Base-by-base conservation (phyloP, 257 asterid species). In the Gardenia jasminoides region DNA sequence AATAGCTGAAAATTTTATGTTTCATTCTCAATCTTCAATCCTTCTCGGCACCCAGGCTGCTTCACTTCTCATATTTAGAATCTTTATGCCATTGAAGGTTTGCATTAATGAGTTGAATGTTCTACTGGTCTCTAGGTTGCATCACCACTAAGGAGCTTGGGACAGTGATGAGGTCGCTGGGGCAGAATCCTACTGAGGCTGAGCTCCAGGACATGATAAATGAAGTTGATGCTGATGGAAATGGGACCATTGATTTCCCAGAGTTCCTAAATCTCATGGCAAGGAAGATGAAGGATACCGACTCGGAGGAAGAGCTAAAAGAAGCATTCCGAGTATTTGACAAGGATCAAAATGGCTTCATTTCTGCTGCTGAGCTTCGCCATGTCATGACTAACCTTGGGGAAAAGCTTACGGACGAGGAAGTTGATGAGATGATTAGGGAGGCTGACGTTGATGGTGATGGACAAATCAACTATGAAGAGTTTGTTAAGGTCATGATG, bases 131-230 rank as follows among this genome's bases (percentile, higher is more conserved):
- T n/a, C 36, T 61, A 61, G 67, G 67, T 61, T n/a, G 67, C 67
- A 61, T 61, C 67, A 61, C 67, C 36, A 61, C 67, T 28, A 61
- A 61, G 67, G 67, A 61, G 67, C 67, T 61, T 61, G 67, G 67
- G 13, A 61, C 67, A 9, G 67, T 61, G 31, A 61, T 61, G 67
- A 61, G 36, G 36, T 61, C 67, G 11, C 67, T 61, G 67, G 67
- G 67, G 33, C 67, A 61, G 67, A 61, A 61, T n/a, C 67, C 67
- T n/a, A 61, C 67, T 61, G 67, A 61, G 36, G 67, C 67, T 61
- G 67, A 61, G 67, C 67, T 61, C 67, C 67, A 61, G 67, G 67
- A 61, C 67, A 61, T 61, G 67, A 61, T 61, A 61, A 61, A 61
- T n/a, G 67, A 61, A 61, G 67, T 61, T 33, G 67, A 61, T 61